phyloP scores from a whole-genome alignment of 2,329 filamentous ascomycete genomes.

The Talaromyces verruculosus region DNA sequence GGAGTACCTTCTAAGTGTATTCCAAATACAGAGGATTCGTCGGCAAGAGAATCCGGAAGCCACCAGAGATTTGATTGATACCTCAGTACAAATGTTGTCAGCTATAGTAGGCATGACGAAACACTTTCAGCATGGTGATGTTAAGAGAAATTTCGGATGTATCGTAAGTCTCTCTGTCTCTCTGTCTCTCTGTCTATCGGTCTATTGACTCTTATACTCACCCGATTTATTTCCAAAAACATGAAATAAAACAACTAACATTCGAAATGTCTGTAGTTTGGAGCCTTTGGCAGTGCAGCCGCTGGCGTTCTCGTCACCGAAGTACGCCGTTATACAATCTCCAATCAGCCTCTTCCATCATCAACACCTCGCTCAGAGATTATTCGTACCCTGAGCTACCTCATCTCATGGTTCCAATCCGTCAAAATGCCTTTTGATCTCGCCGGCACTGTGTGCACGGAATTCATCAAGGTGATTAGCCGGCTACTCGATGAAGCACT shows the following conservation, averaged over 20 bases:
- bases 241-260: not conserved
- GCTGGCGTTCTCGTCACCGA: constrained; percentile 27
- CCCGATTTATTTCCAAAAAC: not conserved
- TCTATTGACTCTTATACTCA: not conserved
- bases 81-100: constrained; percentile 27
- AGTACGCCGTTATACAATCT: constrained; percentile 26
- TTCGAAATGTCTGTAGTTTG: constrained; percentile 19
- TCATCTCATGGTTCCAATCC: constrained; percentile 27
- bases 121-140: constrained; percentile 19
- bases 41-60: constrained; percentile 23
- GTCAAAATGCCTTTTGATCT: constrained; percentile 10
- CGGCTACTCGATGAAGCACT: constrained; percentile 27
- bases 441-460: constrained; percentile 22
- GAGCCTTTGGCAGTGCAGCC: constrained; percentile 26
- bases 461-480: constrained; percentile 26
- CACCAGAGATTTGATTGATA: constrained; percentile 25
- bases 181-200: too few relatives aligned
- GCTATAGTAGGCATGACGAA: constrained; percentile 27
- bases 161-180: constrained; percentile 24
- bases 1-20: constrained; percentile 26
- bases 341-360: constrained; percentile 23
- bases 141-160: constrained; percentile 24
- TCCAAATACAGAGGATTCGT: constrained; percentile 29
- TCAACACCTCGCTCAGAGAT: constrained; percentile 26
- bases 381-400: constrained; percentile 26